Evolutionary conservation across 169 alveolate species (phyloP).

Genomic region (Plasmodium adleri): DNA sequence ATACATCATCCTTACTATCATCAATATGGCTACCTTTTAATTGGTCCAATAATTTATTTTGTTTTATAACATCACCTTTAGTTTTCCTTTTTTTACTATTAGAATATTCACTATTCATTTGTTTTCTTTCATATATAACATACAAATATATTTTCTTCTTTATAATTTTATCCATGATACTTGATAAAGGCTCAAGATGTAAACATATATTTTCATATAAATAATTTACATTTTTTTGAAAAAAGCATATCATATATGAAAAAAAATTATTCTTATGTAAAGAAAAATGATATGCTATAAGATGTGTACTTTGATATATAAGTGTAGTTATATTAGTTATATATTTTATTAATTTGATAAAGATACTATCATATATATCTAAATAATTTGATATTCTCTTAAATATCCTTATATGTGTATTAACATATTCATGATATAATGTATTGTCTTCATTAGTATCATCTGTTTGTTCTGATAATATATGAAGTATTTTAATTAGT

Average conservation of each 20-base stretch:
- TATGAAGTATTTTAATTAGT: conserved; percentile 23
- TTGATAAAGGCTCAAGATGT: conserved; percentile 28
- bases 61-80: neutral
- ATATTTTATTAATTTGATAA: conserved; percentile 55
- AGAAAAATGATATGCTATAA: conserved; percentile 40
- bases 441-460: neutral
- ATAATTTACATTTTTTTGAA: conserved; percentile 12
- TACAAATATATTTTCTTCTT: conserved; percentile 32
- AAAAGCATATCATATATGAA: conserved; percentile 17
- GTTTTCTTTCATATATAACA: conserved; percentile 4
- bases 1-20: too few species aligned
- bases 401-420: conserved; percentile 63
- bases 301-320: conserved; percentile 23
- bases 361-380: conserved; percentile 11
- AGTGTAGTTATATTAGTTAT: conserved; percentile 37
- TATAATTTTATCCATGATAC: conserved; percentile 34
- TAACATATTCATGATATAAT: conserved; percentile 9
- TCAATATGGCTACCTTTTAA: too few species aligned
- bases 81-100: neutral
- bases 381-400: conserved; percentile 10
- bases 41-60: neutral
- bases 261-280: conserved; percentile 31
- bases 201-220: conserved; percentile 41
- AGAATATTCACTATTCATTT: neutral
- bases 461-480: conserved; percentile 5